Evolutionary conservation across 352 stramenopile species (phyloP), one percentile per base, ranked within the genome.

Genomic region (Globisporangium cystogenes): DNA sequence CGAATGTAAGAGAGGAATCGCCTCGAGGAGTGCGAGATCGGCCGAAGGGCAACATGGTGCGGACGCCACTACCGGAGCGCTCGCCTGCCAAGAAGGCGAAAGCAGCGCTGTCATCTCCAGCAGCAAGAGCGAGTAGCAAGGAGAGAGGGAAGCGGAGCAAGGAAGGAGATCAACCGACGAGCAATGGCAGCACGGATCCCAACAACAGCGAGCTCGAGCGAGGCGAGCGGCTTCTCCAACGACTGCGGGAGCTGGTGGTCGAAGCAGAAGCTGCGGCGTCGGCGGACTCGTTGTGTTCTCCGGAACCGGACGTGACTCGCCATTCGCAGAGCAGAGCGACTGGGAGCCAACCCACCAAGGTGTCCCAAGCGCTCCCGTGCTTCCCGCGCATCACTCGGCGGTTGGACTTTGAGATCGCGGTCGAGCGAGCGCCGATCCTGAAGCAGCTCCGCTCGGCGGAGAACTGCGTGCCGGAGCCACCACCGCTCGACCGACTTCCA

Each of bases 331-430:
- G 49, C 33, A 33, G 14, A 15, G 21, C 29, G 8, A 37, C 42
- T 24, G 55, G 24, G 12, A 62, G 48, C 10, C 55, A 55, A 18
- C 36, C 51, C 2, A 55, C 27, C 7, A 64, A 74, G 20, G 29
- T 51, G 15, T 46, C 33, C 2, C 59, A 53, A 7, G 23, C 50
- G 10, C 64, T 69, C 24, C 66, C 64, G 11, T 20, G 16, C 39
- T 59, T 68, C 55, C 49, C 55, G 33, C 48, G 68, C 2, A 64
- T 78, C 29, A 82, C 73, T 7, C 69, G 76, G 10, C 62, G 76
- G 29, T 55, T 90, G 45, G 60, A 65, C 37, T 90, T 86, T 57
- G 67, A 76, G 39, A 56, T 8, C 20, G 45, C 45, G 15, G 16
- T n/a, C 18, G 16, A 20, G 16, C 29, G 46, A 41, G 16, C 15